Evolutionary conservation across 352 stramenopile species (phyloP).

Genomic region (Pelagophyceae sp.): DNA sequence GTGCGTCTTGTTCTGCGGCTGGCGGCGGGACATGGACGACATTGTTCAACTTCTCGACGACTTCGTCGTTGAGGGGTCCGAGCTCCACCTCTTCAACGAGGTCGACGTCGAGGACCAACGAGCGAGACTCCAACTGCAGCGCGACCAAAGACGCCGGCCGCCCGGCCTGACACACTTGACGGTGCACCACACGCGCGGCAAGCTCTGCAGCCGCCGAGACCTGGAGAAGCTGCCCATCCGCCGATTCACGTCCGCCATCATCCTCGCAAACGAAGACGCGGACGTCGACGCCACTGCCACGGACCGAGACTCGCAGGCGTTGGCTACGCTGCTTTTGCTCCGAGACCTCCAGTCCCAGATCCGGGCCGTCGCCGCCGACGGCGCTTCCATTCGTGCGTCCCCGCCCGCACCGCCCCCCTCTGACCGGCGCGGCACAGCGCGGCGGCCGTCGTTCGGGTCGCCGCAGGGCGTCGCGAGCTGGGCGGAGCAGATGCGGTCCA

Average conservation of each 20-base stretch:
- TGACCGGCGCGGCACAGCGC: not conserved
- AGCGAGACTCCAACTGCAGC: slow-evolving; percentile 52
- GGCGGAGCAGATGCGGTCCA: not conserved
- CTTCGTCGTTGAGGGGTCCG: slow-evolving; percentile 49
- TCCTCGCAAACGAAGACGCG: slow-evolving; percentile 55
- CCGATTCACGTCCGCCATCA: slow-evolving; percentile 67
- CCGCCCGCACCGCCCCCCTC: not conserved
- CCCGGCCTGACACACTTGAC: slow-evolving; percentile 53
- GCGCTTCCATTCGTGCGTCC: not conserved
- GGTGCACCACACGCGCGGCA: slow-evolving; percentile 60
- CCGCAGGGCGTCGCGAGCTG: not conserved
- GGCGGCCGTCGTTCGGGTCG: not conserved
- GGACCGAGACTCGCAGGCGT: slow-evolving; percentile 57
- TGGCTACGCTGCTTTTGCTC: slow-evolving; percentile 67
- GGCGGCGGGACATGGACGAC: slow-evolving; percentile 72
- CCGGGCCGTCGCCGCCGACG: slow-evolving; percentile 5
- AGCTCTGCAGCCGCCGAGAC: slow-evolving; percentile 63
- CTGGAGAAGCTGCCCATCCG: slow-evolving; percentile 52
- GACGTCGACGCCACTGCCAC: slow-evolving; percentile 30
- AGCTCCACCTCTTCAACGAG: slow-evolving; percentile 68
- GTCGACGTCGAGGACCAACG: slow-evolving; percentile 54
- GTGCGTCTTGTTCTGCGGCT: slow-evolving; percentile 69
- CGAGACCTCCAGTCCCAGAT: slow-evolving; percentile 56
- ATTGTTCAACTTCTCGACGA: slow-evolving; percentile 70
- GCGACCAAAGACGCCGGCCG: slow-evolving; percentile 33